Evolutionary conservation across 306 rosid species (phyloP), one percentile per base, ranked within the genome.

Genomic region (Dalbergia cochinchinensis): DNA sequence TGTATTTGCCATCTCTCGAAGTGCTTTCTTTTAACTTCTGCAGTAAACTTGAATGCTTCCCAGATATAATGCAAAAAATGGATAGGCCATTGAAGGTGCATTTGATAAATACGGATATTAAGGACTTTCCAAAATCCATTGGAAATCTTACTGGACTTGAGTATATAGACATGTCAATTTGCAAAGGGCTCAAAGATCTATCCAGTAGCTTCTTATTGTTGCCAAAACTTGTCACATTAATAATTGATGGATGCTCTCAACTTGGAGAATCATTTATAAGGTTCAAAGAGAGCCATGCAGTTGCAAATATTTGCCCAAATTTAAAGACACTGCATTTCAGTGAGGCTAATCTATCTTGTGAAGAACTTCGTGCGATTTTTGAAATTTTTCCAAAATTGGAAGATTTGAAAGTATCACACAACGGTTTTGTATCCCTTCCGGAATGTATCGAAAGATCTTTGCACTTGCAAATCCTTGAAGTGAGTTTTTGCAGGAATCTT

Each of bases 71-170:
- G 7, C 22, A 13, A 47, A 47, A 18, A 12, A 78, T 69, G 77
- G 42, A 59, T 33, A 37, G 4, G 20, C 82, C 47, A 14, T 31
- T n/a, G 8, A 37, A n/a, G 34, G 16, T 69, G 59, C 31, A 11
- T 11, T 34, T 61, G 67, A 13, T 0, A 8, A 18, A 45, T 6
- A 65, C 79, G 55, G 74, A 79, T 42, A 54, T 80, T n/a, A 31
- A 65, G 33, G 57, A 80, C 16, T 58, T 80, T 13, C 82, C 82
- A 13, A 0, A 48, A 7, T 69, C 77, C 69, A 69, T 69, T 69
- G 39, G 70, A 16, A 58, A 69, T 3, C 77, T 78, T 11, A 44
- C 41, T 4, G 48, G 77, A 22, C 70, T 69, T 45, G 35, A 33
- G 44, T 9, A 19, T 41, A 7, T 22, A 41, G 78, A 73, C 73